A percentile compares a stretch with the other conserved stretches of the same genome.
Evolutionary conservation across 495 filamentous ascomycete species (phyloP).

Genomic region (Hypoxylon cercidicola): DNA sequence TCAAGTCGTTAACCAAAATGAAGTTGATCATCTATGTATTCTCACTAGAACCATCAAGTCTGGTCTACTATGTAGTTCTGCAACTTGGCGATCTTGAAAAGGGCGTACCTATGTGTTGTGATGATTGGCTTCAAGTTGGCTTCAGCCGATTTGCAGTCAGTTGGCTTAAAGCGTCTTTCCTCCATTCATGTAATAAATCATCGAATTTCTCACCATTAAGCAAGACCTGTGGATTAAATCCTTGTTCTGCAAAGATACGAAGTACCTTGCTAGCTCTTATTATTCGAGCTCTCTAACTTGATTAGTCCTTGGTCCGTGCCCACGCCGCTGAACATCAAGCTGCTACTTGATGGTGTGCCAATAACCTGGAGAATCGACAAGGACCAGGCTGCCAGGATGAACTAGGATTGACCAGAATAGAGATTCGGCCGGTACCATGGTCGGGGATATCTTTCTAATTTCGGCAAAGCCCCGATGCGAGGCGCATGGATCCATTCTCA

Average conservation of each 20-base stretch:
- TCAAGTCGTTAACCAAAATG: not conserved
- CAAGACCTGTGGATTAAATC: not conserved
- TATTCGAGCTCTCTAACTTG: conserved; percentile 13
- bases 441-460: conserved; percentile 25
- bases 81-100: conserved; percentile 1
- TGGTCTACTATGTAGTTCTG: conserved; percentile 6
- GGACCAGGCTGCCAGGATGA: not conserved
- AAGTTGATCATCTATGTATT: conserved; percentile 10
- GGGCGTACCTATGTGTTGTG: no score
- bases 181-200: no score
- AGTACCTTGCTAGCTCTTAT: no score
- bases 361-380: conserved; percentile 30
- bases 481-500: conserved; percentile 25
- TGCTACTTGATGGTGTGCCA: conserved; percentile 9
- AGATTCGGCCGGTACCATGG: conserved; percentile 18
- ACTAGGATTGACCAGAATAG: not conserved
- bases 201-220: not conserved
- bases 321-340: conserved; percentile 15
- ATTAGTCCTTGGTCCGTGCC: conserved; percentile 22
- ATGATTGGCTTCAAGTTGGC: no score
- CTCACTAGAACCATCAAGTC: not conserved
- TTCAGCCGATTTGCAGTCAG: no score
- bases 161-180: no score
- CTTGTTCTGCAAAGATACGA: not conserved
- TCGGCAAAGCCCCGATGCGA: conserved; percentile 33